These are phyloP conservation scores for Arthrobotrys sinensis DNA, from an alignment of 2,329 filamentous ascomycete species.

Conservation along the genomic window DNA sequence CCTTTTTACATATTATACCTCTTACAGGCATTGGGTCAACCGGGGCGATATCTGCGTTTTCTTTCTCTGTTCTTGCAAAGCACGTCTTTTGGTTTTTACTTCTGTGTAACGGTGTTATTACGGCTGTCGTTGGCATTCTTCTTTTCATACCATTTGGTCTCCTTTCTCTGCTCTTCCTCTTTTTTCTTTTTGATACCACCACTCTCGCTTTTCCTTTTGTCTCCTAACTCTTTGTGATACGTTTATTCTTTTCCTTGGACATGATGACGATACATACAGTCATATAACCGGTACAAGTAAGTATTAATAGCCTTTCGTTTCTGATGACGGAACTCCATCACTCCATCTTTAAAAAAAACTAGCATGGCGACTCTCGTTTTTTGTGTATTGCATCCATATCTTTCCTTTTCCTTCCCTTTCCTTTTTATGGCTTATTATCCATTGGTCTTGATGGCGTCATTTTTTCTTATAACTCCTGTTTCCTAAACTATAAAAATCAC, in stretches of 20 bases:
- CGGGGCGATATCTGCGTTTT: slow-evolving; percentile 56
- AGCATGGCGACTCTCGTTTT: slow-evolving; percentile 35
- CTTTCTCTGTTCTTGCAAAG: slow-evolving; percentile 29
- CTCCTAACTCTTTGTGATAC: slow-evolving; percentile 13
- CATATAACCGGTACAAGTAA: slow-evolving; percentile 47
- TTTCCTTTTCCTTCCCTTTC: background rate
- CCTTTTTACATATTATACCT: slow-evolving; percentile 52
- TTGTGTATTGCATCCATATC: slow-evolving; percentile 24
- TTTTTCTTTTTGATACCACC: slow-evolving; percentile 57
- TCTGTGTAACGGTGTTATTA: slow-evolving; percentile 61
- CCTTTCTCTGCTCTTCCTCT: slow-evolving; percentile 32
- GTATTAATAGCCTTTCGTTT: slow-evolving; percentile 58
- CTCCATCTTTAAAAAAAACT: slow-evolving; percentile 27
- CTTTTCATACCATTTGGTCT: slow-evolving; percentile 59
- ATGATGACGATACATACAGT: slow-evolving; percentile 59
- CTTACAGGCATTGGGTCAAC: slow-evolving; percentile 60
- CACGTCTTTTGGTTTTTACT: slow-evolving; percentile 40
- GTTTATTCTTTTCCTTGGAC: slow-evolving; percentile 34
- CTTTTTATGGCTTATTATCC: slow-evolving; percentile 23
- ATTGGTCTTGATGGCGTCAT: slow-evolving; percentile 25
- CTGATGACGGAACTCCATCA: slow-evolving; percentile 44
- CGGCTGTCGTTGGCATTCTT: slow-evolving; percentile 59
- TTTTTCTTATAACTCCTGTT: slow-evolving; percentile 10
- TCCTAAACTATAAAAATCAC: slow-evolving; percentile 28
- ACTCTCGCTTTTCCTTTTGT: slow-evolving; percentile 50